Evolutionary conservation across 345 rosid species (phyloP), one percentile per base, ranked within the genome.

Genomic region (Pugionium cornutum): DNA sequence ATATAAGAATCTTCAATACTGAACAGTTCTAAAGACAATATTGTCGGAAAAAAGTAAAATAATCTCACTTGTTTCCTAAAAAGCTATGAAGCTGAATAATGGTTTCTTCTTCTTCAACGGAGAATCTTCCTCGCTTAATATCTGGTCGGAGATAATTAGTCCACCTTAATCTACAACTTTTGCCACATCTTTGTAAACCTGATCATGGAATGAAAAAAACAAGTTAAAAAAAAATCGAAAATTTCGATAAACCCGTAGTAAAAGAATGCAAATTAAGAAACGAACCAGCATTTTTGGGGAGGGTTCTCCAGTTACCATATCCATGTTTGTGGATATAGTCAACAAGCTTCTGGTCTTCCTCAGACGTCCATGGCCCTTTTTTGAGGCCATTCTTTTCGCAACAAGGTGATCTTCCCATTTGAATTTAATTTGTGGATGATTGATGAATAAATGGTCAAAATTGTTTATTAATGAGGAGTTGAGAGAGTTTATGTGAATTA

Each of bases 341-440:
- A 51, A 79, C 40, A 58, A 91, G 77, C 54, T 81, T 89, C 74
- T 78, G 77, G 59, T 91, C 97, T 75, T 91, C 97, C 64, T 91
- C 97, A 10, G 84, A 74, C 3, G 91, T 91, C 97, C 97, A 91
- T 6, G 97, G 91, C 8, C 97, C 97, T 77, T 79, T 91, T 80
- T 85, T 91, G 25, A 86, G 83, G 8, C 84, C 92, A 49, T 69
- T 79, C 78, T 86, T 88, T 50, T 88, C 94, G 55, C 96, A 91
- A 70, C 96, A 91, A 64, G 96, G 96, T 64, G 85, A 47, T 74
- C 96, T 81, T 47, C 83, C 96, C 97, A 91, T 91, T 54, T 45
- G 50, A 18, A 91, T 91, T 37, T 4, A 8, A 66, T 36, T 42
- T 63, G 35, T 35, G 3, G 40, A 7, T 59, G 4, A 18, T 30